Base-by-base conservation (phyloP, 257 asterid species). In the Striga asiatica region DNA sequence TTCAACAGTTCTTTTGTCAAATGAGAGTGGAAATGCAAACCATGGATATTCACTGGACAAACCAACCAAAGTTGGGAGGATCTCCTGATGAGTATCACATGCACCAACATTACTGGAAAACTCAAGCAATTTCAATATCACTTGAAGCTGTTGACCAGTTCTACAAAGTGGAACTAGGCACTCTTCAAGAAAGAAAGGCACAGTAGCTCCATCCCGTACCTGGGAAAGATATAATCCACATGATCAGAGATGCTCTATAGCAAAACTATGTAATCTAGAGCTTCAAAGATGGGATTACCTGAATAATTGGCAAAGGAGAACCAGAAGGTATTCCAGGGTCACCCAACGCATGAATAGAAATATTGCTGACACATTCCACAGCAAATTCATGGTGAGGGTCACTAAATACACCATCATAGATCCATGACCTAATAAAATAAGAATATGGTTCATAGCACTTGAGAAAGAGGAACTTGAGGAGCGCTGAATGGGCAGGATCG, bases 71-170 rank as follows among this genome's bases (percentile, higher is more conserved):
- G 79, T 62, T 31, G 95, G 94, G 60, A 88, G 93, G 58, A 92
- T 71, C 58, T 79, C 84, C 65, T 72, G 80, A 16, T 58, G 76
- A 64, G 76, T 31, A 52, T 75, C 72, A 61, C 65, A 76, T 54
- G 88, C 49, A 39, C 78, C 81, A 59, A 62, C 71, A 73, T 51
- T 64, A 60, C 69, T 69, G 51, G 84, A 84, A 56, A 82, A 65
- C 71, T 92, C 95, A 23, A 88, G 82, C 81, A 92, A 71, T 73
- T 84, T 82, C 78, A 71, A 69, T 58, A 92, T 69, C 66, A 88
- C 87, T 84, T 88, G 98, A 70, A 87, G 94, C 77, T 92, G 98
- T 75, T 84, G 97, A 62, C 98, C 98, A 69, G 95, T 85, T 82
- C 97, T 81, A 56, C 89, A 79, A 47, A 92, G 85, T 39, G 88